Percentiles rank a stretch among this genome's conserved stretches.
Evolutionary conservation across 1,284 basidiomycete species (phyloP).

Genomic region (Macrocystidia cucumis): DNA sequence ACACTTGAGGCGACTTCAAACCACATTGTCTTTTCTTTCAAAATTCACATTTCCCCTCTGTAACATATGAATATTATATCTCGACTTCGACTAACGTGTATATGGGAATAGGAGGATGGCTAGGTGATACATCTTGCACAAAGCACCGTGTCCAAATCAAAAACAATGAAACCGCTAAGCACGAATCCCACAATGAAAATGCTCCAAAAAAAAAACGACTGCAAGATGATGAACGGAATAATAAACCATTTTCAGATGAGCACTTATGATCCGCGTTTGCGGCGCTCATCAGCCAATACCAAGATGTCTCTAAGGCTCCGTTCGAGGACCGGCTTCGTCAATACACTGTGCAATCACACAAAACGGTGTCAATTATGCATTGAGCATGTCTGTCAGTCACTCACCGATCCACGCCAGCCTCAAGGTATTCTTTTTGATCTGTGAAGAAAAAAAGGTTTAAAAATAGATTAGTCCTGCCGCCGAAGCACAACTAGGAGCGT

Average conservation of each 20-base stretch:
- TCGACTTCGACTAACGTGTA: conserved; percentile 1
- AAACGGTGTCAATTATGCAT: conserved; percentile 8
- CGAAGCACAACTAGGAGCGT: conserved; percentile 5
- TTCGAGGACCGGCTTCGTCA: conserved; percentile 67
- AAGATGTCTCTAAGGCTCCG: conserved; percentile 47
- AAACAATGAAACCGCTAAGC: background rate
- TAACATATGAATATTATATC: background rate
- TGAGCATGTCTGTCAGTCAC: conserved; percentile 16
- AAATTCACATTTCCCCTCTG: background rate
- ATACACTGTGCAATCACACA: conserved; percentile 27
- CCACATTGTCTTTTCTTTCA: background rate
- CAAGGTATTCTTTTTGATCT: conserved; percentile 62
- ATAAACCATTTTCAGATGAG: no score
- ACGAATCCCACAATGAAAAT: conserved; percentile 1
- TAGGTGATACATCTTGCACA: no score
- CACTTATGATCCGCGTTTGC: conserved; percentile 19
- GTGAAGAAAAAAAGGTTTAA: conserved; percentile 16
- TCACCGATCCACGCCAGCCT: conserved; percentile 72
- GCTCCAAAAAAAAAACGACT: conserved; percentile 5
- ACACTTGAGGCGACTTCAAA: no score
- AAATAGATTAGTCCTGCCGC: conserved; percentile 7
- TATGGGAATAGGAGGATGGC: background rate
- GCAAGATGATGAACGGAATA: conserved; percentile 14
- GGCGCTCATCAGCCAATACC: conserved; percentile 42
- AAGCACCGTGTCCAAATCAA: conserved; percentile 1